Base-by-base conservation (phyloP, 2,329 filamentous ascomycete species). In the Penicillium sp. region DNA sequence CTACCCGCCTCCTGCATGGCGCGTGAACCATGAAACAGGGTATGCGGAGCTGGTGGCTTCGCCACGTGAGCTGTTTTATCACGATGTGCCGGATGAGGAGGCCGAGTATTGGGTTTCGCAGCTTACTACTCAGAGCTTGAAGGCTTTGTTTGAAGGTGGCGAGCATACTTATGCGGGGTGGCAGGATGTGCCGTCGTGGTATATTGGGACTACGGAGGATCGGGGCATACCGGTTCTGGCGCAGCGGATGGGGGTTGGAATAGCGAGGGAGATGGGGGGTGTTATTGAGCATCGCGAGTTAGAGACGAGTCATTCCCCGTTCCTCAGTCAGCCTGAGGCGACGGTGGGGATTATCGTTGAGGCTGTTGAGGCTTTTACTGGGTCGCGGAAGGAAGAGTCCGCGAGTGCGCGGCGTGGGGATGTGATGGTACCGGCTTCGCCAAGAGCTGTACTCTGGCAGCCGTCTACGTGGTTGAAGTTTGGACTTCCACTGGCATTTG, bases 181-280 rank as follows among this genome's bases (percentile, higher is more conserved):
- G 79, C 62, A 61, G 55, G 78, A 81, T 39, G 76, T 80, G 38
- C 78, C 78, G 1, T 57, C 63, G 1, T 81, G 79, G 78, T 81
- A 77, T 58, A 60, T 83, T 2, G 74, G 70, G 0, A 79, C 79
- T 0, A 58, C 61, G 0, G 69, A 79, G 52, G 79, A 83, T 56
- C 64, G 57, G 5, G 73, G 69, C 1, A 55, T 79, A 29, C 77
- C 80, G 0, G 63, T 75, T 0, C 60, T 71, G 56, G 67, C 64
- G 16, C 79, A 82, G 60, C 62, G 69, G 52, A 64, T 75, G 59
- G 47, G 64, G 31, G 70, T 78, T 0, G 67, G 73, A 1, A 69
- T 70, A 57, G 79, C 77, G 6, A 73, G 67, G 62, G 71, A 65
- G 7, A 64, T 72, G 60, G 76, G 77, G 0, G 73, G 58, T 0